A percentile compares a stretch with the other conserved stretches of the same genome.
phyloP scores from a whole-genome alignment of 345 rosid species.

The Microthlaspi erraticum region DNA sequence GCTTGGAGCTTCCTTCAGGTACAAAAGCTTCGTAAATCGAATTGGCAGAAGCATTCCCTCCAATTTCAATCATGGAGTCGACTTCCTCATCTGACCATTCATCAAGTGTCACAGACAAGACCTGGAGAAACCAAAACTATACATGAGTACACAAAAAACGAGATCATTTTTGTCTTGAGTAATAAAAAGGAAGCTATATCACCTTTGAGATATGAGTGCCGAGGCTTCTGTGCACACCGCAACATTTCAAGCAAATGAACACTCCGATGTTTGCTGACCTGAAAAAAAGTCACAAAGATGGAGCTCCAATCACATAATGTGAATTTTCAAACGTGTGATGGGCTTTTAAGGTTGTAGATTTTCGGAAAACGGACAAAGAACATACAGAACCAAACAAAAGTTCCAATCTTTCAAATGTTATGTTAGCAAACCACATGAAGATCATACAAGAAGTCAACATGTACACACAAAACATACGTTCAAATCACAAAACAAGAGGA shows the following conservation, averaged over 20 bases:
- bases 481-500: not conserved
- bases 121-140: conserved; percentile 51
- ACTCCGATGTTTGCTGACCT: conserved; percentile 82
- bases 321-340: not conserved
- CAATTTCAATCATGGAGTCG: conserved; percentile 57
- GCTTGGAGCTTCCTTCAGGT: conserved; percentile 64
- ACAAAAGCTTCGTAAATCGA: conserved; percentile 75
- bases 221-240: conserved; percentile 93
- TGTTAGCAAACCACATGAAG: not conserved
- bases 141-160: conserved; percentile 3
- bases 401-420: not conserved
- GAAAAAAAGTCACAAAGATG: conserved; percentile 37
- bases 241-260: conserved; percentile 92
- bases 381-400: not conserved
- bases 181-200: conserved; percentile 3
- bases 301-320: not conserved
- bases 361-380: not conserved
- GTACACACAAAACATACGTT: not conserved
- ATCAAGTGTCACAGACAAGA: conserved; percentile 85
- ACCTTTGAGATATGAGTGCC: conserved; percentile 97
- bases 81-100: conserved; percentile 97
- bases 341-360: conserved; percentile 1
- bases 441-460: not conserved
- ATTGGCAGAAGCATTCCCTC: conserved; percentile 79
- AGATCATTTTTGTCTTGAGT: not conserved